These are phyloP conservation scores for Fusarium proliferatum DNA, from an alignment of 2,329 filamentous ascomycete genomes.

Conservation along the genomic window DNA sequence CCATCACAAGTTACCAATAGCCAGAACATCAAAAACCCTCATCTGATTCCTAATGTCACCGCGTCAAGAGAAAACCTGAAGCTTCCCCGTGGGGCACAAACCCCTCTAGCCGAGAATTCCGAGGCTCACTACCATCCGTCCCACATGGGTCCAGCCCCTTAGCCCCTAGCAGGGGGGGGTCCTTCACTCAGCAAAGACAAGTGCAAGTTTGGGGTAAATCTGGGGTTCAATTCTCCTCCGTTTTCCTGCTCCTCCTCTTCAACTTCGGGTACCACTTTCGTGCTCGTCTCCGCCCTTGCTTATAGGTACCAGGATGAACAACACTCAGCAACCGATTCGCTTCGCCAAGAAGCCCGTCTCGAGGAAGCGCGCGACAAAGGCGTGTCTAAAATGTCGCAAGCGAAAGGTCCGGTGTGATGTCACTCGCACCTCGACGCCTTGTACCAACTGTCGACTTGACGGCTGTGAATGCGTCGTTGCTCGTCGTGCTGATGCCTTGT, in stretches of 20 bases:
- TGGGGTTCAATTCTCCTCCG: constrained; percentile 11
- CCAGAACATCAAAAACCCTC: rapidly evolving
- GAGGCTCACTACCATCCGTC: constrained; percentile 1
- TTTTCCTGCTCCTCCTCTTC: constrained; percentile 4
- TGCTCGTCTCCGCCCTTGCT: neutral
- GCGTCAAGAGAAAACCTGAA: neutral
- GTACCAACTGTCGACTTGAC: constrained; percentile 39
- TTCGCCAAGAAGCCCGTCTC: constrained; percentile 38
- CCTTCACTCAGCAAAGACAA: neutral
- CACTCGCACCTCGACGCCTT: constrained; percentile 32
- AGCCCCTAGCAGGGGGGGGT: neutral
- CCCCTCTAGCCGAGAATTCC: constrained; percentile 12
- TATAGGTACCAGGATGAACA: constrained; percentile 24
- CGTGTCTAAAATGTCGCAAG: constrained; percentile 38
- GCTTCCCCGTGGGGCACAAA: neutral
- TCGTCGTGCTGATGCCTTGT: constrained; percentile 22
- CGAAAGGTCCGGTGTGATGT: constrained; percentile 41
- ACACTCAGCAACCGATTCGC: constrained; percentile 25
- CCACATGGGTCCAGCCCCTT: constrained; percentile 3
- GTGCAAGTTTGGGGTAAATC: constrained; percentile 25
- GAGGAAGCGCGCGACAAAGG: constrained; percentile 35
- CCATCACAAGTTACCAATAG: too few relatives aligned
- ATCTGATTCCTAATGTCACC: neutral
- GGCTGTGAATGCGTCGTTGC: constrained; percentile 31
- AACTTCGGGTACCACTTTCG: constrained; percentile 18